Conservation (phyloP, 2,329 filamentous ascomycete genomes). For the Xylariales sp. region DNA sequence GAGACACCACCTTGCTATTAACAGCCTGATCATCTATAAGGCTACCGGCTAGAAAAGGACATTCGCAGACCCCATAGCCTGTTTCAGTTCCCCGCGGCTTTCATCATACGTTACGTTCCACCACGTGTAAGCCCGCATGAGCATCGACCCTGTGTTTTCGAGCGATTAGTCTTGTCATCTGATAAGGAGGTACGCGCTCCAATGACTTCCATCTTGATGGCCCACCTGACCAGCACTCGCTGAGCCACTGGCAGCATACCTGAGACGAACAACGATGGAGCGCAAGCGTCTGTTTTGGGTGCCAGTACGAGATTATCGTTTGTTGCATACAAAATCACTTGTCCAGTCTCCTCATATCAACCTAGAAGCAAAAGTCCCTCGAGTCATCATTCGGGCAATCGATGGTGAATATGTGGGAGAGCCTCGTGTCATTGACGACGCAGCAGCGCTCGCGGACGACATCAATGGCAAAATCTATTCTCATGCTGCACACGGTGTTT, state of each 20-base stretch:
- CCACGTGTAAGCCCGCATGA: not conserved
- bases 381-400: constrained; percentile 41
- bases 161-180: not conserved
- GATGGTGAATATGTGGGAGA: constrained; percentile 40
- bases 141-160: not conserved
- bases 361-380: constrained; percentile 20
- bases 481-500: constrained; percentile 45
- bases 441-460: constrained; percentile 36
- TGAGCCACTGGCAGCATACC: not conserved
- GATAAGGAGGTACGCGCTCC: not conserved
- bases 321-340: constrained; percentile 37
- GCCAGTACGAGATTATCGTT: constrained; percentile 44
- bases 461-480: constrained; percentile 27
- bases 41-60: not conserved
- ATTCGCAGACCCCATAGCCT: not conserved
- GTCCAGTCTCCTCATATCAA: constrained; percentile 44
- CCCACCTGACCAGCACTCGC: not conserved
- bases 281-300: constrained; percentile 28
- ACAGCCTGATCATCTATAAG: not conserved
- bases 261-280: constrained; percentile 17
- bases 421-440: constrained; percentile 35
- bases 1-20: not conserved
- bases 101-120: not conserved
- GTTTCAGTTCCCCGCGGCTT: not conserved
- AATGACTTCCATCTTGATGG: not conserved